phyloP scores from a whole-genome alignment of 169 alveolate species.

The Neospora caninum region DNA sequence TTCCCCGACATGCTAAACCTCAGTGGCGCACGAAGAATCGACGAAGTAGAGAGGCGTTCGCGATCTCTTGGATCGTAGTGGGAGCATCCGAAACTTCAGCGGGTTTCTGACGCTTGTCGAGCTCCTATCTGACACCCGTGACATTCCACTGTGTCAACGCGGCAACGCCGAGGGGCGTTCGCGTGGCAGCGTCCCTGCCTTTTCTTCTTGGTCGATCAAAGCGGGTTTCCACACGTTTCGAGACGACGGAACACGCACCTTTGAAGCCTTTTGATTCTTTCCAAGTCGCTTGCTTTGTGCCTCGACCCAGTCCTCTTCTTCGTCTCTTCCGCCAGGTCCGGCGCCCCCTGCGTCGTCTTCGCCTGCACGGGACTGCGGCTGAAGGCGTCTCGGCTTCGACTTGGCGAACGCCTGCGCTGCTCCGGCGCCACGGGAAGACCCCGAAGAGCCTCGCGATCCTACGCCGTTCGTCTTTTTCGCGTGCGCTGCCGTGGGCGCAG shows the following conservation, averaged over 20 bases:
- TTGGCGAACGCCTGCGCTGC: background rate
- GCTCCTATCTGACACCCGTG: no score
- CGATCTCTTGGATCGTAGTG: no score
- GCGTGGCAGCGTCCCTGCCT: no score
- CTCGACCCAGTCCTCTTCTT: conserved; percentile 39
- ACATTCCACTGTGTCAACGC: no score
- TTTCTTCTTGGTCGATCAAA: no score
- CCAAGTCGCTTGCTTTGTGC: conserved; percentile 33
- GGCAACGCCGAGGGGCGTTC: no score
- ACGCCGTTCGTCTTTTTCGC: conserved; percentile 12
- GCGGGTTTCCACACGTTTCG: no score
- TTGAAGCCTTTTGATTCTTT: background rate
- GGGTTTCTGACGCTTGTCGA: no score
- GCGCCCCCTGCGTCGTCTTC: background rate
- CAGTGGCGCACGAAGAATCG: no score
- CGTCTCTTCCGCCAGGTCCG: background rate
- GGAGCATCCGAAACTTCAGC: no score
- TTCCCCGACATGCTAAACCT: no score
- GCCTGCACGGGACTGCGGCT: background rate
- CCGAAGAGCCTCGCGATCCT: background rate
- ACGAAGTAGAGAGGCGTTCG: no score
- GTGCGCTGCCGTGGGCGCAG: background rate
- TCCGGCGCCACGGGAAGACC: background rate
- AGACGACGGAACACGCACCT: background rate
- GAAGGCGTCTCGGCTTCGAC: background rate